A percentile compares a stretch with the other conserved stretches of the same genome.
phyloP scores from a whole-genome alignment of 139 green algal genomes.

The Tetraselmis chui region DNA sequence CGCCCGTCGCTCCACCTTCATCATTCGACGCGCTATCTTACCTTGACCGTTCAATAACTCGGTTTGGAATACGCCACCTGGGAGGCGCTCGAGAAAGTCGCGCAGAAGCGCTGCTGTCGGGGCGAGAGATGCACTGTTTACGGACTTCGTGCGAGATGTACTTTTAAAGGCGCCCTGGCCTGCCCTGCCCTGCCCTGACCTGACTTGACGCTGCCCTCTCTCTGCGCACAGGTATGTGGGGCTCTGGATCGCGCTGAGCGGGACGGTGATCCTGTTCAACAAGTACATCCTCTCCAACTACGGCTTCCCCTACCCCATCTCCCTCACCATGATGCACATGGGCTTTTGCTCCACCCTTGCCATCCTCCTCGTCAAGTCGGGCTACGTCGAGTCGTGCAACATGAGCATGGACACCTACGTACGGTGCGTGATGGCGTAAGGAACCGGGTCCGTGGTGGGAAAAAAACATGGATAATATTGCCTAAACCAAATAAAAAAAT shows the following conservation, averaged over 20 bases:
- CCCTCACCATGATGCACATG: slow-evolving; percentile 60
- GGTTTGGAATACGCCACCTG: no score
- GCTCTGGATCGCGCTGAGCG: slow-evolving; percentile 33
- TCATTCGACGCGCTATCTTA: no score
- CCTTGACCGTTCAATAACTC: not conserved
- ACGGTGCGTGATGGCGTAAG: no score
- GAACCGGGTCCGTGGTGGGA: no score
- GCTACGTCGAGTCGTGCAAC: slow-evolving; percentile 35
- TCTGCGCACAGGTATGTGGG: not conserved
- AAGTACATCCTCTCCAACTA: slow-evolving; percentile 58
- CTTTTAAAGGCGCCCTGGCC: not conserved
- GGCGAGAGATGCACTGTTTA: no score
- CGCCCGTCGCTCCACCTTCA: no score
- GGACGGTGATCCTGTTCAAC: slow-evolving; percentile 64
- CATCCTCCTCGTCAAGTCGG: slow-evolving; percentile 23
- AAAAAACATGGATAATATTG: no score
- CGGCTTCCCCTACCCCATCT: slow-evolving; percentile 57
- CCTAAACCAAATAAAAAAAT: no score
- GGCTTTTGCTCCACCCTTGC: slow-evolving; percentile 38
- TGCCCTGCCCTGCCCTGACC: not conserved
- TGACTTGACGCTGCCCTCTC: not conserved
- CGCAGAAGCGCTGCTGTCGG: not conserved
- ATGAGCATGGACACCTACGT: slow-evolving; percentile 47
- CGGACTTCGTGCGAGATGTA: not conserved
- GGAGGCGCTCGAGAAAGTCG: not conserved